Percentiles rank a stretch among this genome's conserved stretches.
Conservation (phyloP, 768 basidiomycete species). For the Lactifluus pinguis region DNA sequence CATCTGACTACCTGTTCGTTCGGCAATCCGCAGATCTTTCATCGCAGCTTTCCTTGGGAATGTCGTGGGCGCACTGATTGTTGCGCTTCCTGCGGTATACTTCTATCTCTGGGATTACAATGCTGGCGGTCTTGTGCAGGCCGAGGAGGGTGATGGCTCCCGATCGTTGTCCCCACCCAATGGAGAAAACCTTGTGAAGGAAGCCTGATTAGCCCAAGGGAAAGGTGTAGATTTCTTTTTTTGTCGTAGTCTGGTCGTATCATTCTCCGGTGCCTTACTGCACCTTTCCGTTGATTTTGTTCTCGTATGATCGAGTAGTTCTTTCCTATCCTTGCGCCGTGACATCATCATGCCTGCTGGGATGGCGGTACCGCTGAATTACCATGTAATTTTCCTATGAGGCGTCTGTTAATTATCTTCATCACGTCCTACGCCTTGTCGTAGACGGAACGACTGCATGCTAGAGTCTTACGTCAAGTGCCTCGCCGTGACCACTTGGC, state of each 20-base stretch:
- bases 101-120: conserved; percentile 49
- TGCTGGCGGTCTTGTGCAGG: conserved; percentile 6
- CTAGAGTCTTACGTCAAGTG: no score
- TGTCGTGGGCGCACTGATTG: conserved; percentile 53
- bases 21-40: conserved; percentile 35
- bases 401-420: no score
- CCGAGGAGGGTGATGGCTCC: background rate
- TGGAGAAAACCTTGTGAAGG: background rate
- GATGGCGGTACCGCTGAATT: no score
- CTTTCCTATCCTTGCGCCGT: no score
- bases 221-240: background rate
- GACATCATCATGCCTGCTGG: no score
- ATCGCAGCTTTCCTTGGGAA: conserved; percentile 62
- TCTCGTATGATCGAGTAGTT: no score
- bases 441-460: background rate
- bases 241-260: background rate
- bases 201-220: background rate
- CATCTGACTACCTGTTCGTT: background rate
- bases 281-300: background rate
- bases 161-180: background rate
- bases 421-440: background rate
- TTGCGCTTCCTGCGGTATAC: conserved; percentile 55
- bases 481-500: no score
- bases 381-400: no score
- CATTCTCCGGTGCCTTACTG: no score